Percentiles rank a stretch among this genome's conserved stretches.
phyloP scores from a whole-genome alignment of 495 filamentous ascomycete species.

The Neurospora sp. region DNA sequence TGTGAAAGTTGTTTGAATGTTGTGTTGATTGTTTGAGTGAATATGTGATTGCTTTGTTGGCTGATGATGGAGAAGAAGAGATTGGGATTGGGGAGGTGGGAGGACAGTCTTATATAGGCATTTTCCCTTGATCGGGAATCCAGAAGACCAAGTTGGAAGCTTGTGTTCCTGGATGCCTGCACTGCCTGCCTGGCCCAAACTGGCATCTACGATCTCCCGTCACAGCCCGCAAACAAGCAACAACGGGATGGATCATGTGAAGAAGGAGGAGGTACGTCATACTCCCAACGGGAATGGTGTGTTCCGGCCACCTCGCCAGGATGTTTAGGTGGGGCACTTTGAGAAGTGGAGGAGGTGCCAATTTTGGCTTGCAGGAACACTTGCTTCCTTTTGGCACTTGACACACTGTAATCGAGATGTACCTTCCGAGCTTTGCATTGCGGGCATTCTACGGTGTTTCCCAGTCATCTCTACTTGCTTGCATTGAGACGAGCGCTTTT shows the following conservation, averaged over 20 bases:
- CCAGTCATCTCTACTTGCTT: not conserved
- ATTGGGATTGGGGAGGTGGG: conserved; percentile 6
- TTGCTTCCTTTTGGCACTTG: not conserved
- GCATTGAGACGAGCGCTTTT: not conserved
- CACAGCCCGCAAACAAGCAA: not conserved
- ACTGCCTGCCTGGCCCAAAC: not conserved
- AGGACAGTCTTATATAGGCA: conserved; percentile 15
- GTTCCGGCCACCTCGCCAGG: not conserved
- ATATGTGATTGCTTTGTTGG: conserved; percentile 18
- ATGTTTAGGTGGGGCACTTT: not conserved
- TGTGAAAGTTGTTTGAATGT: conserved; percentile 1
- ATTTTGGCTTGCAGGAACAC: not conserved
- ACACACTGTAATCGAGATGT: not conserved
- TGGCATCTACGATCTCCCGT: not conserved
- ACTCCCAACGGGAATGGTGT: not conserved
- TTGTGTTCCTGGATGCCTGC: conserved; percentile 11
- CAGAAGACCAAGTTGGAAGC: conserved; percentile 5
- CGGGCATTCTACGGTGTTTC: not conserved
- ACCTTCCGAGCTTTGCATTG: not conserved
- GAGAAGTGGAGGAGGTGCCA: not conserved
- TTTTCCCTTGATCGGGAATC: conserved; percentile 4
- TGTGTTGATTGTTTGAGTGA: conserved; percentile 17
- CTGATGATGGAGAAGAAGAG: conserved; percentile 20
- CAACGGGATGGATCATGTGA: conserved; percentile 6
- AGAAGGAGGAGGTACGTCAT: not conserved